phyloP scores from a whole-genome alignment of 352 stramenopile genomes.

The Phytophthora cryptogea region DNA sequence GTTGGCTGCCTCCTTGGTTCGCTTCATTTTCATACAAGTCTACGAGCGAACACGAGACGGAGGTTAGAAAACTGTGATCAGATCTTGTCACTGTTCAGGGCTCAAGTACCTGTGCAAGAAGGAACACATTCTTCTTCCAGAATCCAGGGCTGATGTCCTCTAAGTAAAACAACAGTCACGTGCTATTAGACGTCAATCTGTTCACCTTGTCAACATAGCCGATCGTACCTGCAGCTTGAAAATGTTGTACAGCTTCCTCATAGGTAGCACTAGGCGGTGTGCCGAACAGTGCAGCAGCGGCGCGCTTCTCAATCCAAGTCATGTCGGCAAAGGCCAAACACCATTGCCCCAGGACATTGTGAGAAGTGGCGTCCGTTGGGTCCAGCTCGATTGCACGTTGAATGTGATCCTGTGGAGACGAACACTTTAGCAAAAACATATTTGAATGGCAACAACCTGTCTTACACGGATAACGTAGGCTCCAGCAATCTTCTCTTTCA shows the following conservation, averaged over 20 bases:
- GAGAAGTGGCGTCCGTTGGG: slow-evolving; percentile 55
- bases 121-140: slow-evolving; percentile 81
- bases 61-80: background rate
- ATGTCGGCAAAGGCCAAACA: slow-evolving; percentile 81
- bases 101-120: slow-evolving; percentile 52
- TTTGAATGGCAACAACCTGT: background rate
- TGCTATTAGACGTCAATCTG: slow-evolving; percentile 3
- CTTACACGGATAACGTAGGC: slow-evolving; percentile 67
- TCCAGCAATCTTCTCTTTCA: slow-evolving; percentile 75
- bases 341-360: slow-evolving; percentile 81
- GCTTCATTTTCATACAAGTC: slow-evolving; percentile 75
- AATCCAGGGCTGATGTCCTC: slow-evolving; percentile 67
- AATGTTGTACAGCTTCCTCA: slow-evolving; percentile 61
- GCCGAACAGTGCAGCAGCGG: slow-evolving; percentile 70
- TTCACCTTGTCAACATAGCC: background rate
- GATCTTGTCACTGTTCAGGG: background rate
- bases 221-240: slow-evolving; percentile 51
- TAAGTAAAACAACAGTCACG: slow-evolving; percentile 20
- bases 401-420: slow-evolving; percentile 50
- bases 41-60: slow-evolving; percentile 14
- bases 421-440: slow-evolving; percentile 2
- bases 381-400: slow-evolving; percentile 77
- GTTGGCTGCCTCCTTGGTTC: slow-evolving; percentile 38
- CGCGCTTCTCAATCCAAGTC: slow-evolving; percentile 75
- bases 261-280: slow-evolving; percentile 61